Evolutionary conservation across 169 alveolate species (phyloP).

Genomic region (Amoebophrya sp.): DNA sequence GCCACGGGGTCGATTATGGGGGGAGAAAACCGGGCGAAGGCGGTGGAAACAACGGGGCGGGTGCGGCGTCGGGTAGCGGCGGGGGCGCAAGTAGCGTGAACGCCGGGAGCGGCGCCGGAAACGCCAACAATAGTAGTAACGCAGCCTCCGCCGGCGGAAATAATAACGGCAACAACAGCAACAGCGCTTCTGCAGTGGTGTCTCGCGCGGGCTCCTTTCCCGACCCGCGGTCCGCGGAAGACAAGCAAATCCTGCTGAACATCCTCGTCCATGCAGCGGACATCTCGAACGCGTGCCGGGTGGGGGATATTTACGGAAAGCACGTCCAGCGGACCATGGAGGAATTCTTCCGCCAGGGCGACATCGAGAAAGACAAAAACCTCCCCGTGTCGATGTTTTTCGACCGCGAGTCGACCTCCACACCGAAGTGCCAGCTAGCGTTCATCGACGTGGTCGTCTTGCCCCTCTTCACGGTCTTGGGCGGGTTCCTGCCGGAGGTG

Average conservation of each 20-base stretch:
- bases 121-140: too few species aligned
- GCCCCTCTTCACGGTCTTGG: conserved; percentile 28
- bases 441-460: conserved; percentile 35
- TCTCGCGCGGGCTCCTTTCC: too few species aligned
- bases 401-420: conserved; percentile 35
- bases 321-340: neutral
- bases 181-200: too few species aligned
- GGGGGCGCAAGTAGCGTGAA: too few species aligned
- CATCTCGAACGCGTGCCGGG: neutral
- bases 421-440: conserved; percentile 37
- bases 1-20: too few species aligned
- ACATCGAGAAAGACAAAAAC: conserved; percentile 33
- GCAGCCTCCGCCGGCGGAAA: too few species aligned
- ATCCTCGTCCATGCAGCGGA: neutral
- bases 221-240: neutral
- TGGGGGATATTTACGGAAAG: neutral
- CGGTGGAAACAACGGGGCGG: too few species aligned
- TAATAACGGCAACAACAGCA: too few species aligned
- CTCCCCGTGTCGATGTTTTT: conserved; percentile 36
- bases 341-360: conserved; percentile 12
- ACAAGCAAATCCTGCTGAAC: neutral
- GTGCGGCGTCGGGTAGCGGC: too few species aligned
- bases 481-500: neutral
- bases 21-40: too few species aligned
- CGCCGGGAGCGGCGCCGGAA: too few species aligned